These are phyloP conservation scores for Beauveria asiatica DNA, from an alignment of 2,329 filamentous ascomycete species.

Conservation along the genomic window DNA sequence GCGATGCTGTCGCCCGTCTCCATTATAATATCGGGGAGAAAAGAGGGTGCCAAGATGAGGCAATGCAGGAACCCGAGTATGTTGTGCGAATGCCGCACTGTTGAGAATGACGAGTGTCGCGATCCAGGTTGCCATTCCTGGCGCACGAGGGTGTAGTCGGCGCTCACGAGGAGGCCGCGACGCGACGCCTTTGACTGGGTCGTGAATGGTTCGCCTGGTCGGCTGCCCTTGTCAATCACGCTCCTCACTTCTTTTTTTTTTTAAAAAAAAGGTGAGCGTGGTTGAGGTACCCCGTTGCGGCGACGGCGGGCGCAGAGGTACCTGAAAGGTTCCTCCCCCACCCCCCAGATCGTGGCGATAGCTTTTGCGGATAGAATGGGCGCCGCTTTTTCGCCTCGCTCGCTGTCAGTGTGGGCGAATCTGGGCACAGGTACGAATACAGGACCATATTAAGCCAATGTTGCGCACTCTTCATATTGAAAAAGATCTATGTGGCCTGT, in stretches of 20 bases:
- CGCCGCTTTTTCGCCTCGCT: background rate
- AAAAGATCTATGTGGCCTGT: too few relatives aligned
- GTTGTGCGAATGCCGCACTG: background rate
- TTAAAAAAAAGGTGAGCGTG: background rate
- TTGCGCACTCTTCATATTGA: too few relatives aligned
- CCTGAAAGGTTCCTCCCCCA: background rate
- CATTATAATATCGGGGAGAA: background rate
- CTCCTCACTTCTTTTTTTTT: constrained; percentile 2
- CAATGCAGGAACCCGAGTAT: constrained; percentile 6
- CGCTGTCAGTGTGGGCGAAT: background rate
- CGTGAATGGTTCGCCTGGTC: constrained; percentile 11
- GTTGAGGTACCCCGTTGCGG: background rate
- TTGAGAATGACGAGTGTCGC: background rate
- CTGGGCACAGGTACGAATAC: too few relatives aligned
- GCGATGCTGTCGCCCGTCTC: background rate
- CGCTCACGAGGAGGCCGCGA: background rate
- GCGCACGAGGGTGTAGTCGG: background rate
- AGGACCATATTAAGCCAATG: too few relatives aligned
- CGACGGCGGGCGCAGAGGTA: background rate
- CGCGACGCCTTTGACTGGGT: constrained; percentile 1
- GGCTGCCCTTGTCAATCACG: constrained; percentile 12
- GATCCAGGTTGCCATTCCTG: background rate
- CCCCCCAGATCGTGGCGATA: constrained; percentile 6
- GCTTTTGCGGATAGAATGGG: background rate
- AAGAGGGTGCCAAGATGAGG: background rate